Evolutionary conservation across 73 alveolate genomes (phyloP).

Genomic region (Durusdinium trenchii): DNA sequence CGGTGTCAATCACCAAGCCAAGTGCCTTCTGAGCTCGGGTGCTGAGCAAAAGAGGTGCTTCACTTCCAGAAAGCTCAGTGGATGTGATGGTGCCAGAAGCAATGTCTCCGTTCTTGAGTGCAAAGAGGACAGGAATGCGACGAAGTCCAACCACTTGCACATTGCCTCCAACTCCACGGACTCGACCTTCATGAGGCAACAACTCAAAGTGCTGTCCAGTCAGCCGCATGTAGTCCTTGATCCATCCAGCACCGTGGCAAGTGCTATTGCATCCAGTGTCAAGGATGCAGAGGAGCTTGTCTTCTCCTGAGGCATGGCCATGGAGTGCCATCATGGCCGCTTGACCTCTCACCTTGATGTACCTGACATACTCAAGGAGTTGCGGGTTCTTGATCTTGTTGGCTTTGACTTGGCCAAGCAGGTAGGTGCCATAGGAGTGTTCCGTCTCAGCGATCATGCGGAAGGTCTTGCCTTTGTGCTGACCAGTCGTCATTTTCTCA

Average conservation of each 20-base stretch:
- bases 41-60: background rate
- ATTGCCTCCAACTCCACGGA: background rate
- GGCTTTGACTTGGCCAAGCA: background rate
- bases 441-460: background rate
- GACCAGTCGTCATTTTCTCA: background rate
- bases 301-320: background rate
- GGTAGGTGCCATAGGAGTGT: background rate
- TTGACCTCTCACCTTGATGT: background rate
- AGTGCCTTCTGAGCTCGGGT: background rate
- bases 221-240: background rate
- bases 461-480: background rate
- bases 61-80: background rate
- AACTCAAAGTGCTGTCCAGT: background rate
- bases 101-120: background rate
- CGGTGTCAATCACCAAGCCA: background rate
- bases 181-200: background rate
- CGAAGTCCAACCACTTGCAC: background rate
- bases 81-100: background rate
- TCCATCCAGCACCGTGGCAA: background rate
- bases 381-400: background rate
- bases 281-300: background rate
- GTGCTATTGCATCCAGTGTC: background rate
- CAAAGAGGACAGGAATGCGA: background rate
- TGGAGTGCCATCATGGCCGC: background rate
- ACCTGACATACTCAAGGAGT: background rate